A percentile compares a stretch with the other conserved stretches of the same genome.
These are phyloP conservation scores for Coemansia sp. DNA, from an alignment of 371 early-diverging fungal species.

Conservation along the genomic window DNA sequence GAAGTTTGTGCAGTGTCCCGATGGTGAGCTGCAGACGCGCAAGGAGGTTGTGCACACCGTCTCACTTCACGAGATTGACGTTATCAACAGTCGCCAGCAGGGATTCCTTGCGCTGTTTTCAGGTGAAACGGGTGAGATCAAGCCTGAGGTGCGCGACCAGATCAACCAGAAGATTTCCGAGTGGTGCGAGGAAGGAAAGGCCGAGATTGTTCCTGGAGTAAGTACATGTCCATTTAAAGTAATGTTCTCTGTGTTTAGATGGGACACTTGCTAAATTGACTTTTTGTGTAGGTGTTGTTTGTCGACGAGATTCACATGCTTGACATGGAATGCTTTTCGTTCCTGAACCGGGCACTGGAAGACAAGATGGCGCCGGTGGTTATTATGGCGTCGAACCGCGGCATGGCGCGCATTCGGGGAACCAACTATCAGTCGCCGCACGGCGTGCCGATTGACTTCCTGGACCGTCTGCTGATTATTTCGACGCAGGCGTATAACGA, in stretches of 20 bases:
- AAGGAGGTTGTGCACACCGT: slow-evolving; percentile 96
- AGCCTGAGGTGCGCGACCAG: slow-evolving; percentile 94
- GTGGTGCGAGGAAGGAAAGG: slow-evolving; percentile 99
- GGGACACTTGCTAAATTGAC: background rate
- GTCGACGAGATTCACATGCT: slow-evolving; percentile 99
- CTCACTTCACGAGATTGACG: slow-evolving; percentile 98
- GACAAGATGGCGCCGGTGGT: slow-evolving; percentile 95
- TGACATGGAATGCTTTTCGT: slow-evolving; percentile 98
- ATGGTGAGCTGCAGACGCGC: slow-evolving; percentile 97
- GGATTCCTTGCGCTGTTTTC: slow-evolving; percentile 96
- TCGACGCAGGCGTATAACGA: slow-evolving; percentile 82
- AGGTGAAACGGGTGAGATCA: slow-evolving; percentile 98
- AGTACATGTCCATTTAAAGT: slow-evolving; percentile 19
- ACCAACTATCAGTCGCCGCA: slow-evolving; percentile 91
- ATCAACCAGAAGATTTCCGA: slow-evolving; percentile 97
- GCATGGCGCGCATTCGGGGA: slow-evolving; percentile 91
- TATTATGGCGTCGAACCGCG: slow-evolving; percentile 98
- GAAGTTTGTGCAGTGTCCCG: slow-evolving; percentile 97
- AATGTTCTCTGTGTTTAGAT: background rate
- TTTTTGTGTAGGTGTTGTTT: slow-evolving; percentile 72
- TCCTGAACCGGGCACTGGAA: slow-evolving; percentile 95
- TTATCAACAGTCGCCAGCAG: slow-evolving; percentile 97
- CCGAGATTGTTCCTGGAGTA: slow-evolving; percentile 96
- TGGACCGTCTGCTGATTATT: slow-evolving; percentile 93
- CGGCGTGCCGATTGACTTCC: slow-evolving; percentile 95